A percentile compares a stretch with the other conserved stretches of the same genome.
phyloP scores from a whole-genome alignment of 225 moss, liverwort and hornwort genomes.

The Pleurozium schreberi region DNA sequence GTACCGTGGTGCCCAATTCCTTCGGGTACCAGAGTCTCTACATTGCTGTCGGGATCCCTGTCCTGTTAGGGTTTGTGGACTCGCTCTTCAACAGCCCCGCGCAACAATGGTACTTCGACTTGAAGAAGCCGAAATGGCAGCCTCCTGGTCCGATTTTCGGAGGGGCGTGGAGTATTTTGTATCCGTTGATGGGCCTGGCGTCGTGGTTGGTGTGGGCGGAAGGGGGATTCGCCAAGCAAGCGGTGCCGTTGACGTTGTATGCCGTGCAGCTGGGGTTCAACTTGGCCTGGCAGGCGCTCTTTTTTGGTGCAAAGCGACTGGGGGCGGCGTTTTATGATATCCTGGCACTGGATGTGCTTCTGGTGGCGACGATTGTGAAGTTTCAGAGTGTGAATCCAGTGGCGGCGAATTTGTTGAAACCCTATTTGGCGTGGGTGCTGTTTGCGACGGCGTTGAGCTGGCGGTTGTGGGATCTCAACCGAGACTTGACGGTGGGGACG shows the following conservation, averaged over 20 bases:
- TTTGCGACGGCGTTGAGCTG: constrained; percentile 42
- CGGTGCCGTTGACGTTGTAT: constrained; percentile 28
- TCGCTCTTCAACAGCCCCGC: constrained; percentile 28
- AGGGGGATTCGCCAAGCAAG: constrained; percentile 34
- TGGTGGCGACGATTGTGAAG: constrained; percentile 23
- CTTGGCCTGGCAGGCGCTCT: constrained; percentile 46
- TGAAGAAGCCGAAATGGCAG: constrained; percentile 47
- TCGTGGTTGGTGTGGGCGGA: constrained; percentile 55
- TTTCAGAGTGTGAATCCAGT: constrained; percentile 23
- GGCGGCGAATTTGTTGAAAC: constrained; percentile 36
- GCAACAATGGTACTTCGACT: constrained; percentile 41
- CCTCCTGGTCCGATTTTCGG: constrained; percentile 42
- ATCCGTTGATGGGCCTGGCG: constrained; percentile 48
- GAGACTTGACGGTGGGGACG: neutral
- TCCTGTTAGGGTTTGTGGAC: constrained; percentile 25
- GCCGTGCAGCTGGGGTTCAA: constrained; percentile 33
- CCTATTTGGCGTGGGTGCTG: constrained; percentile 41
- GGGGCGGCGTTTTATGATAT: constrained; percentile 36
- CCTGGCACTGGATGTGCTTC: neutral
- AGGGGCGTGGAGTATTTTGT: constrained; percentile 37
- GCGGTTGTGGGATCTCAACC: constrained; percentile 28
- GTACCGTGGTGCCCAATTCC: neutral
- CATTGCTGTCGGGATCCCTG: constrained; percentile 26
- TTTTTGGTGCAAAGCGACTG: constrained; percentile 27
- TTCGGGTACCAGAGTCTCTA: constrained; percentile 31